Evolutionary conservation across 768 basidiomycete species (phyloP).

Genomic region (Mycena alexandri): DNA sequence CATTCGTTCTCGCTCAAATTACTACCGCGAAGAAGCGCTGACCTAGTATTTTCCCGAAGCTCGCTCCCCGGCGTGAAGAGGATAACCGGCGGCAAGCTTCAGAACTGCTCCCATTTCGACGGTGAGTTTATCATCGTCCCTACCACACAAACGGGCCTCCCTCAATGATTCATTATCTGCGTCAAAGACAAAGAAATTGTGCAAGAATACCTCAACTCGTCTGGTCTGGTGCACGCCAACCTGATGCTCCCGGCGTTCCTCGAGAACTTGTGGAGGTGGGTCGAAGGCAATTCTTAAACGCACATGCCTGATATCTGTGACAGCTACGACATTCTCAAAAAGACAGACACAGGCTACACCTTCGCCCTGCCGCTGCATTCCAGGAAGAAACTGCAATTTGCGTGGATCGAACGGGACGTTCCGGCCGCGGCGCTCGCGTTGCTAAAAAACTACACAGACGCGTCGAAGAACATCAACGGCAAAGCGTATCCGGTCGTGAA

Average conservation of each 20-base stretch:
- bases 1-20: not conserved
- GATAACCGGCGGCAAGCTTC: no score
- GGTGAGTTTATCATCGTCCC: no score
- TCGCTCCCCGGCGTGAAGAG: not conserved
- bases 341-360: not conserved
- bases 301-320: no score
- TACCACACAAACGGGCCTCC: no score
- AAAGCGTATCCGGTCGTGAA: conserved; percentile 16
- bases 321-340: not conserved
- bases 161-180: no score
- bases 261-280: conserved; percentile 1
- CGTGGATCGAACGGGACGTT: conserved; percentile 7
- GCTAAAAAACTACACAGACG: conserved; percentile 9
- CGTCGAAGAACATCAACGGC: not conserved
- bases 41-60: not conserved
- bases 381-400: not conserved
- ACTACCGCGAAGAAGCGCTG: not conserved
- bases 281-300: no score
- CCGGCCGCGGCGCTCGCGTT: not conserved
- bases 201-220: not conserved
- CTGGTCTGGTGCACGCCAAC: not conserved
- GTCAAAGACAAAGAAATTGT: conserved; percentile 1
- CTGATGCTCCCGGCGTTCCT: not conserved
- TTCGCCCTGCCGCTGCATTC: not conserved
- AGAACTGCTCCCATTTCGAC: no score